Evolutionary conservation across 2,329 filamentous ascomycete genomes (phyloP), one percentile per base, ranked within the genome.

Genomic region (Paradendryphiella salina): DNA sequence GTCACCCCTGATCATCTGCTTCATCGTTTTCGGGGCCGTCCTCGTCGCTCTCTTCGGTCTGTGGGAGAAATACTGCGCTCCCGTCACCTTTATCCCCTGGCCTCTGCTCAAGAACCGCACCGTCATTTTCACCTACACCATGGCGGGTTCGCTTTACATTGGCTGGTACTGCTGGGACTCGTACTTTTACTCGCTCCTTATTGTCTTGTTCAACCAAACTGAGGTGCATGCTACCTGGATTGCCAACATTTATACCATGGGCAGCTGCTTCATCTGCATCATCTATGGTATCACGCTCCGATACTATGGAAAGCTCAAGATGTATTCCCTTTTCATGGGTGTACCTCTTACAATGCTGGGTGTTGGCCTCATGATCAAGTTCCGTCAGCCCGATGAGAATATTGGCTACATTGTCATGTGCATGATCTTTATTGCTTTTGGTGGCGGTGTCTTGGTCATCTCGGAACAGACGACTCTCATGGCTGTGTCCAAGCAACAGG

Each of bases 91-190:
- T 58, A 66, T 79, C 5, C 74, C 77, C 0, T 81, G 73, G 73
- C 56, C 75, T 14, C 63, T 82, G 14, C 73, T 83, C 51, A 75
- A 70, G 49, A 74, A 80, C 52, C 77, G 78, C 20, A 82, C 80
- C 1, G 76, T 82, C 34, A 65, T 82, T 17, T 81, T 81, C 32
- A 79, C 82, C 8, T 83, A 79, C 54, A 63, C 80, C 14, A 71
- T 83, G 33, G 74, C 77, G 13, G 74, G 71, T 11, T 69, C 68
- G 0, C 43, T 69, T 5, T 70, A 69, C 56, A 53, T 63, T 35
- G 62, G 56, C 33, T 72, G 67, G 65, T 70, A 70, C 49, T 67
- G 69, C 61, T 77, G 74, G 75, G 66, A 73, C 56, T 65, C 60
- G 23, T 77, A 75, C 65, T 76, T 74, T 59, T 72, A 71, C 51